Conservation (phyloP, 345 rosid genomes). For the Schrenkiella parvula region DNA sequence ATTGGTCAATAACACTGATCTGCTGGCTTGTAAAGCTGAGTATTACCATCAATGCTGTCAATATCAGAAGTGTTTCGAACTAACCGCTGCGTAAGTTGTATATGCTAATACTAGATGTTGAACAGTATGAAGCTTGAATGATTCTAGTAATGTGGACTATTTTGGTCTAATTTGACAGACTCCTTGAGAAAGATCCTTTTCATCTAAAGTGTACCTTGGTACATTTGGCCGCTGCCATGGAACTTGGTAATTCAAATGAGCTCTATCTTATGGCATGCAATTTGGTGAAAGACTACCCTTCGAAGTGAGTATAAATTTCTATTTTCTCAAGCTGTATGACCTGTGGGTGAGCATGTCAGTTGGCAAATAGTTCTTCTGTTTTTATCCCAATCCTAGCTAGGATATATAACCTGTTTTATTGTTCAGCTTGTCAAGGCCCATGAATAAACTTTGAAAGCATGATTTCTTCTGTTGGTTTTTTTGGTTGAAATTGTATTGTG, state of each 20-base stretch:
- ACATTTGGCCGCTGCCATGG: constrained; percentile 92
- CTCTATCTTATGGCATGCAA: constrained; percentile 93
- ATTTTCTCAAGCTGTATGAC: not conserved
- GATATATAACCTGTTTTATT: not conserved
- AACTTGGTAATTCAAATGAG: constrained; percentile 96
- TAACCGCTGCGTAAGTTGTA: constrained; percentile 72
- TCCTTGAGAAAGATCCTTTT: constrained; percentile 97
- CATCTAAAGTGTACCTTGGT: constrained; percentile 84
- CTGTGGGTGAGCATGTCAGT: constrained; percentile 2
- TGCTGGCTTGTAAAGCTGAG: constrained; percentile 94
- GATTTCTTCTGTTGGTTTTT: not conserved
- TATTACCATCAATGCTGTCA: constrained; percentile 96
- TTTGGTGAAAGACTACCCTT: constrained; percentile 94
- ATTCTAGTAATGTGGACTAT: constrained; percentile 15
- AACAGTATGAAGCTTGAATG: constrained; percentile 5
- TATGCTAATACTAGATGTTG: constrained; percentile 1
- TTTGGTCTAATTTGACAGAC: constrained; percentile 39
- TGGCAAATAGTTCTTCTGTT: not conserved
- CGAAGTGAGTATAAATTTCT: constrained; percentile 57
- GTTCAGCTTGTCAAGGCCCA: not conserved
- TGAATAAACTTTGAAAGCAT: not conserved
- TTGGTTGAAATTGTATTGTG: not conserved
- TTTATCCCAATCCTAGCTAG: constrained; percentile 1
- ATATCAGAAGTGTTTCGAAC: constrained; percentile 88
- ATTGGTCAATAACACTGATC: constrained; percentile 73